Percentiles rank a stretch among this genome's conserved stretches.
phyloP scores from a whole-genome alignment of 148 eudicot genomes.

The Rhododendron simsii region DNA sequence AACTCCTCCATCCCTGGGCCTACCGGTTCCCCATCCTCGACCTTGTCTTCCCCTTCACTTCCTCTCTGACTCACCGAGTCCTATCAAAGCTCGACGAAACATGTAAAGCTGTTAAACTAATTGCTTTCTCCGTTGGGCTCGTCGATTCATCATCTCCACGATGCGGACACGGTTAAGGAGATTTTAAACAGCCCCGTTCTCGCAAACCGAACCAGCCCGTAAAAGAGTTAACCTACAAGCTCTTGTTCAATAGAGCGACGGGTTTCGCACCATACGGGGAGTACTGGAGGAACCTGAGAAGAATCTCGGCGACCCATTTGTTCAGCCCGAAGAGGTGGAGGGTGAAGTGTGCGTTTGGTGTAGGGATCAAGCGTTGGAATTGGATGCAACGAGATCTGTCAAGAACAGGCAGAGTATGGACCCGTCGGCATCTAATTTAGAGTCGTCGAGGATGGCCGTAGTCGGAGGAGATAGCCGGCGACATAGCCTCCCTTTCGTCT shows the following conservation, averaged over 20 bases:
- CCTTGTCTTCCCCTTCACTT: slow-evolving; percentile 37
- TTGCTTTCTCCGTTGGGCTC: slow-evolving; percentile 87
- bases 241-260: slow-evolving; percentile 76
- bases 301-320: slow-evolving; percentile 62
- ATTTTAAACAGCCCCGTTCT: slow-evolving; percentile 56
- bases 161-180: slow-evolving; percentile 66
- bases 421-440: too few relatives aligned
- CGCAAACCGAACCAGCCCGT: slow-evolving; percentile 64
- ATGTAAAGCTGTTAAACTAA: slow-evolving; percentile 28
- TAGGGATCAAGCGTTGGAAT: too few relatives aligned
- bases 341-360: too few relatives aligned
- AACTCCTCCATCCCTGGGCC: slow-evolving; percentile 62
- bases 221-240: slow-evolving; percentile 77
- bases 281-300: slow-evolving; percentile 73
- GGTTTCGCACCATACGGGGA: slow-evolving; percentile 90
- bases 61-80: slow-evolving; percentile 42
- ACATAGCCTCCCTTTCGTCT: too few relatives aligned
- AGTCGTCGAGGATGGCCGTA: too few relatives aligned
- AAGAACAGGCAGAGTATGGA: too few relatives aligned
- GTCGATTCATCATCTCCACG: slow-evolving; percentile 59
- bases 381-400: too few relatives aligned
- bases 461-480: too few relatives aligned
- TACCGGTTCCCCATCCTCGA: slow-evolving; percentile 56
- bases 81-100: slow-evolving; percentile 23
- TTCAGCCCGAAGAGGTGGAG: slow-evolving; percentile 46